phyloP scores from a whole-genome alignment of 176 grass and related monocot genomes.

The Musa schizocarpa region DNA sequence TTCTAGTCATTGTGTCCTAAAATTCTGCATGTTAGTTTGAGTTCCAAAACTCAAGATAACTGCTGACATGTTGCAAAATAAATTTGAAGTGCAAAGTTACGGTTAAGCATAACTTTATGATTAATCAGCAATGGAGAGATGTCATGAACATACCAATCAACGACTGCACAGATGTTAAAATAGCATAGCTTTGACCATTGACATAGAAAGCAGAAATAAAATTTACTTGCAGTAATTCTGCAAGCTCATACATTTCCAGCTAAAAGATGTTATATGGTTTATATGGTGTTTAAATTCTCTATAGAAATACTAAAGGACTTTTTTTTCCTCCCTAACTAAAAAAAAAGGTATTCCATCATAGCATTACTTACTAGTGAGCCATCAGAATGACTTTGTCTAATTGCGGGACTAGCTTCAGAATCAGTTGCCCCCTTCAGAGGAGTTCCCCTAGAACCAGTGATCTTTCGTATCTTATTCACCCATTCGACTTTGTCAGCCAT shows the following conservation, averaged over 20 bases:
- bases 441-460: constrained; percentile 24
- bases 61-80: background rate
- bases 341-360: background rate
- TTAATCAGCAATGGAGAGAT: background rate
- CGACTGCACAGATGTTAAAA: background rate
- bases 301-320: background rate
- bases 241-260: background rate
- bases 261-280: background rate
- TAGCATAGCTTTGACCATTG: no score
- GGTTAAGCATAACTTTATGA: background rate
- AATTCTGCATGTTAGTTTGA: background rate
- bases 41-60: constrained; percentile 8
- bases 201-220: no score
- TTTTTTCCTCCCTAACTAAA: background rate
- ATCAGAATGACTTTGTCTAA: constrained; percentile 57
- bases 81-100: background rate
- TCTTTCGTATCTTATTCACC: constrained; percentile 53
- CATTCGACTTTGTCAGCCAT: constrained; percentile 75
- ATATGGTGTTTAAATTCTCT: background rate
- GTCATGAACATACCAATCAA: background rate
- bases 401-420: constrained; percentile 19
- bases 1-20: constrained; percentile 53
- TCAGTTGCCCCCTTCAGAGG: constrained; percentile 22
- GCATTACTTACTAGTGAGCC: constrained; percentile 51
- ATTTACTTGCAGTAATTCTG: background rate